Percentiles rank a stretch among this genome's conserved stretches.
Evolutionary conservation across 805 yeast genomes (phyloP).

Genomic region (Metschnikowia dekortorum): DNA sequence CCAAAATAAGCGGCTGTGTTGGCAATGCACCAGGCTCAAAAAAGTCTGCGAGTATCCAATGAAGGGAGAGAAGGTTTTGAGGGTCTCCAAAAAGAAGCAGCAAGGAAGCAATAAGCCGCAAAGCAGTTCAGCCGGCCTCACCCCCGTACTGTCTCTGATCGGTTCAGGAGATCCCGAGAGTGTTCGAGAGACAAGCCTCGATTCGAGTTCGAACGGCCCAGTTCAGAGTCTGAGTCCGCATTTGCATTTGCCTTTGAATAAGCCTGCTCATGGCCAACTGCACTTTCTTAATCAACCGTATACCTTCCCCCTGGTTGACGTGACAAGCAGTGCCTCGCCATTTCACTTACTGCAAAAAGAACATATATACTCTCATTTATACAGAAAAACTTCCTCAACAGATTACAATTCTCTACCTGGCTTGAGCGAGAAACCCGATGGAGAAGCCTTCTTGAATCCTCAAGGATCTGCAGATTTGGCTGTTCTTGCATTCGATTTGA

Average conservation of each 20-base stretch:
- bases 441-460: too few species aligned
- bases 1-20: conserved; percentile 27
- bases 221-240: neutral
- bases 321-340: neutral
- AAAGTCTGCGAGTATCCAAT: conserved; percentile 35
- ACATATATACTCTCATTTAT: neutral
- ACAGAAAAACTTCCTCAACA: neutral
- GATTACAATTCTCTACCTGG: neutral
- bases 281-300: neutral
- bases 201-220: neutral
- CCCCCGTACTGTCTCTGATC: neutral
- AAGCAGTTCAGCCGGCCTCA: neutral
- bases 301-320: neutral
- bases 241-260: neutral
- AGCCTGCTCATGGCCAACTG: neutral
- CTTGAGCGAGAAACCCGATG: neutral
- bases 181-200: neutral
- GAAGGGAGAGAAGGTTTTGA: conserved; percentile 31
- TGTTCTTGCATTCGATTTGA: conserved; percentile 34
- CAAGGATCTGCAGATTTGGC: conserved; percentile 17
- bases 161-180: neutral
- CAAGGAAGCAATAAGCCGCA: neutral
- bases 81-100: conserved; percentile 9
- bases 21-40: conserved; percentile 31
- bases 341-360: neutral